Evolutionary conservation across 768 basidiomycete species (phyloP).

Genomic region (Artomyces pyxidatus): DNA sequence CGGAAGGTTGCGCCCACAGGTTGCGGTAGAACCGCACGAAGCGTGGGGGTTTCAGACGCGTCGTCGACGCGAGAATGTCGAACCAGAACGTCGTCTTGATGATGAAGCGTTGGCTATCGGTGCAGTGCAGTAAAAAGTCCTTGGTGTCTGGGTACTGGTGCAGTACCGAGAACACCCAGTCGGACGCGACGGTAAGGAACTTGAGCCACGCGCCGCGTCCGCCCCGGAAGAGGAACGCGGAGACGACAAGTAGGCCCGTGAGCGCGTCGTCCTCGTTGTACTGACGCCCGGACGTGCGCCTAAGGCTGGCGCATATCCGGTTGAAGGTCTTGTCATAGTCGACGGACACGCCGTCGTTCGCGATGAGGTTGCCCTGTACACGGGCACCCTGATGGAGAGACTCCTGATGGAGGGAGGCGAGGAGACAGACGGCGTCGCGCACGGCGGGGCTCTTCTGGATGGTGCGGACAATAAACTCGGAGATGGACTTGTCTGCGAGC

Average conservation of each 20-base stretch:
- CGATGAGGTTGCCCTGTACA: constrained; percentile 10
- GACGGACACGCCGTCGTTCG: background rate
- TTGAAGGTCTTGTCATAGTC: constrained; percentile 17
- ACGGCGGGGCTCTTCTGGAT: constrained; percentile 38
- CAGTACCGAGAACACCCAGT: constrained; percentile 46
- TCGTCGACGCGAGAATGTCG: constrained; percentile 72
- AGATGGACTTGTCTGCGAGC: constrained; percentile 44
- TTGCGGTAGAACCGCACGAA: constrained; percentile 48
- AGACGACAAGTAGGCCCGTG: constrained; percentile 69
- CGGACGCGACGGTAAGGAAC: constrained; percentile 56
- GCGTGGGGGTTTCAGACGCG: constrained; percentile 49
- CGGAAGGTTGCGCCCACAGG: constrained; percentile 41
- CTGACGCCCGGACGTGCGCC: constrained; percentile 10
- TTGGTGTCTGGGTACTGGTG: constrained; percentile 26
- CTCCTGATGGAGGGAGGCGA: constrained; percentile 51
- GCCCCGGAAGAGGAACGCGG: constrained; percentile 70
- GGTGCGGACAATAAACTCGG: constrained; percentile 41
- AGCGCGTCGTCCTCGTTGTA: constrained; percentile 64
- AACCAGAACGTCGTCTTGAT: constrained; percentile 85
- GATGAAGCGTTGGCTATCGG: constrained; percentile 56
- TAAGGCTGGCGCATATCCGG: constrained; percentile 15
- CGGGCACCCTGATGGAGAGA: no score
- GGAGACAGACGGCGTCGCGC: constrained; percentile 50
- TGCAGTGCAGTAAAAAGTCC: constrained; percentile 37
- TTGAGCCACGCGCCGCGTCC: constrained; percentile 61